Conservation (phyloP, 2,329 filamentous ascomycete genomes). For the Aaosphaeria pasadenensis region DNA sequence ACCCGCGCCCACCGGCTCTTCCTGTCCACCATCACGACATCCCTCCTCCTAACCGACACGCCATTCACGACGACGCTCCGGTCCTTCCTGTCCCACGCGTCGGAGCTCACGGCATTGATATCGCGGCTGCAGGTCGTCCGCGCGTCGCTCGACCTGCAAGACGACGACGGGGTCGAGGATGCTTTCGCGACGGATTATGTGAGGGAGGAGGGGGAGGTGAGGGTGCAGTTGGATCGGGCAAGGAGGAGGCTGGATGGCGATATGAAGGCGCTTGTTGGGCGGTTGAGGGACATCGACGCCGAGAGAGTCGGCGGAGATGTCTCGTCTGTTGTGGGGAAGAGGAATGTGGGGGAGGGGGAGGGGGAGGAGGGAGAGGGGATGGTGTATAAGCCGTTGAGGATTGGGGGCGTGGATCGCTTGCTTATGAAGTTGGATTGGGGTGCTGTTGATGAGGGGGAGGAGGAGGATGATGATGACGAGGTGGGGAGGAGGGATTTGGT, state of each 20-base stretch:
- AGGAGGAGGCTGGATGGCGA: constrained; percentile 64
- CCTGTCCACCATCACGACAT: constrained; percentile 64
- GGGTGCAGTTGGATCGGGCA: constrained; percentile 61
- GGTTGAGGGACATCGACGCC: constrained; percentile 60
- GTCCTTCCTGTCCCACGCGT: constrained; percentile 68
- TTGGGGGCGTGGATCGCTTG: constrained; percentile 78
- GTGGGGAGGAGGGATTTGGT: neutral
- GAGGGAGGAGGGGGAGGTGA: constrained; percentile 69
- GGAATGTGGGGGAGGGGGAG: constrained; percentile 5
- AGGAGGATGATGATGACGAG: constrained; percentile 19
- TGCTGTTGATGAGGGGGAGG: constrained; percentile 14
- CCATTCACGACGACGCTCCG: constrained; percentile 65
- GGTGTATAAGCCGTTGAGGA: constrained; percentile 67
- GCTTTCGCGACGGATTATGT: constrained; percentile 51
- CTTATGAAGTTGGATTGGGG: constrained; percentile 84
- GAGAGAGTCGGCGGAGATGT: constrained; percentile 35
- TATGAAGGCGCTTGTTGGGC: constrained; percentile 60
- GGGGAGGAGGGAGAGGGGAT: constrained; percentile 38
- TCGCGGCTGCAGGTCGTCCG: constrained; percentile 74
- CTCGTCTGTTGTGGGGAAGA: neutral
- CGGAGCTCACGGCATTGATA: constrained; percentile 76
- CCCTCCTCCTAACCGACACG: constrained; percentile 63
- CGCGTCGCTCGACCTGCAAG: constrained; percentile 74
- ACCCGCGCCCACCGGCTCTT: constrained; percentile 77
- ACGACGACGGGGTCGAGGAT: constrained; percentile 78